A percentile compares a stretch with the other conserved stretches of the same genome.
phyloP scores from a whole-genome alignment of 129 eudicot species.

The Flaveria linearis region DNA sequence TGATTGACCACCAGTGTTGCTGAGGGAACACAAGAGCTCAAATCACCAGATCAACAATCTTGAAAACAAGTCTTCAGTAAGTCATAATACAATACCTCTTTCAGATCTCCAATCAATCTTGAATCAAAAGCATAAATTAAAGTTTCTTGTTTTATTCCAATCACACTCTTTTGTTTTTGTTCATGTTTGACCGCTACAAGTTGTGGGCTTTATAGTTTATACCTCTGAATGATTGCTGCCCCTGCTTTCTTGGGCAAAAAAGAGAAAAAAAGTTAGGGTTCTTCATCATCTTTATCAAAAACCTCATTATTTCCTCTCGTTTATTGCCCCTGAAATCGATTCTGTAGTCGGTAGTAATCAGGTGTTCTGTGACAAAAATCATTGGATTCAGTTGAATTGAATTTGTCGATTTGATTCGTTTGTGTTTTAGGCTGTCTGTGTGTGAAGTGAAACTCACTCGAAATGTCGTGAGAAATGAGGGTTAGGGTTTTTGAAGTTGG shows the following conservation, averaged over 20 bases:
- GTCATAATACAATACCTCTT: conserved; percentile 19
- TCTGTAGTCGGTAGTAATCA: conserved; percentile 10
- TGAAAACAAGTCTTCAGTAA: conserved; percentile 27
- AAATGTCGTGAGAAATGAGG: conserved; percentile 79
- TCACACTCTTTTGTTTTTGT: conserved; percentile 39
- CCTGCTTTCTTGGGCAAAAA: conserved; percentile 42
- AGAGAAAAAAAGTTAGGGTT: conserved; percentile 40
- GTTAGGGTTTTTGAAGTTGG: conserved; percentile 41
- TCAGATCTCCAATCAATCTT: conserved; percentile 38
- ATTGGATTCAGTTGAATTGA: background rate
- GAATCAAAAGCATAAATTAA: conserved; percentile 31
- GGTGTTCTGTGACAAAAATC: background rate
- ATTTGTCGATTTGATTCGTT: background rate
- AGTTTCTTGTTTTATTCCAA: conserved; percentile 39
- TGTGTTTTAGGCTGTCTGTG: conserved; percentile 30
- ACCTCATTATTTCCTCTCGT: conserved; percentile 26
- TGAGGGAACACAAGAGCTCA: conserved; percentile 4
- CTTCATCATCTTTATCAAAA: conserved; percentile 26
- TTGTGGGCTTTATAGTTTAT: conserved; percentile 20
- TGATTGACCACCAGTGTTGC: conserved; percentile 22
- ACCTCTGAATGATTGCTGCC: conserved; percentile 41
- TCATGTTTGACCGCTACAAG: conserved; percentile 39
- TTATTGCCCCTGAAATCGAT: conserved; percentile 27
- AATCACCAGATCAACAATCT: conserved; percentile 19
- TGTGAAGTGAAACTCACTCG: conserved; percentile 29